A percentile compares a stretch with the other conserved stretches of the same genome.
phyloP scores from a whole-genome alignment of 768 basidiomycete genomes.

The Calocybe gangraenosa region DNA sequence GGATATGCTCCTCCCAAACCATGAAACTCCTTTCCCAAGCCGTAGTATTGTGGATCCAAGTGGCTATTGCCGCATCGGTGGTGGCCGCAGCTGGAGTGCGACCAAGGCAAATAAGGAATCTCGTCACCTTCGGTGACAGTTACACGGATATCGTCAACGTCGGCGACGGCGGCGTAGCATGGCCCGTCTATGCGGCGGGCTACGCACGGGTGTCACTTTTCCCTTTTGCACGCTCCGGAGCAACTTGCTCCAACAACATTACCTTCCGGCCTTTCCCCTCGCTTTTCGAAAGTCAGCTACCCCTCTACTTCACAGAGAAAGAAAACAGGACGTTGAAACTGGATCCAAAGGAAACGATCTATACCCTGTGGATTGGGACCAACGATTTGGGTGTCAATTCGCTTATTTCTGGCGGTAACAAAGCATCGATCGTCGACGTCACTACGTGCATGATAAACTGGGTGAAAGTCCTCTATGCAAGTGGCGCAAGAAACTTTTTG shows the following conservation, averaged over 20 bases:
- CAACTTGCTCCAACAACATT: conserved; percentile 61
- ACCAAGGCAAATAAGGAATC: conserved; percentile 50
- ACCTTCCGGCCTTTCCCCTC: conserved; percentile 57
- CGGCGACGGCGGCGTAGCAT: conserved; percentile 43
- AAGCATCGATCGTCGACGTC: conserved; percentile 55
- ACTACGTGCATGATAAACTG: conserved; percentile 56
- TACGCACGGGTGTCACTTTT: conserved; percentile 50
- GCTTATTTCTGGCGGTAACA: conserved; percentile 47
- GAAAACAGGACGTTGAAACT: conserved; percentile 37
- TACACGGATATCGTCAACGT: conserved; percentile 50
- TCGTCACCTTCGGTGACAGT: conserved; percentile 68
- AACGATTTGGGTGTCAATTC: conserved; percentile 57
- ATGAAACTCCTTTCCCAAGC: neutral
- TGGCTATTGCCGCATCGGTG: neutral
- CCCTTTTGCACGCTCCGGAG: conserved; percentile 59
- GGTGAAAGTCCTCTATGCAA: conserved; percentile 50
- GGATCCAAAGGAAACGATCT: conserved; percentile 45
- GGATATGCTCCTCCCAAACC: neutral
- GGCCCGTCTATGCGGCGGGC: conserved; percentile 58
- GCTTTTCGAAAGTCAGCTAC: conserved; percentile 55
- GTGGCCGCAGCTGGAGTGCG: conserved; percentile 20
- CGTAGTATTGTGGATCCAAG: neutral
- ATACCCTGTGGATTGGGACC: conserved; percentile 67
- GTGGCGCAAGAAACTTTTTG: conserved; percentile 62
- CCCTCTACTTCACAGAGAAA: conserved; percentile 41